Conservation (phyloP, 208 protist genomes). For the Naegleria fowleri region DNA sequence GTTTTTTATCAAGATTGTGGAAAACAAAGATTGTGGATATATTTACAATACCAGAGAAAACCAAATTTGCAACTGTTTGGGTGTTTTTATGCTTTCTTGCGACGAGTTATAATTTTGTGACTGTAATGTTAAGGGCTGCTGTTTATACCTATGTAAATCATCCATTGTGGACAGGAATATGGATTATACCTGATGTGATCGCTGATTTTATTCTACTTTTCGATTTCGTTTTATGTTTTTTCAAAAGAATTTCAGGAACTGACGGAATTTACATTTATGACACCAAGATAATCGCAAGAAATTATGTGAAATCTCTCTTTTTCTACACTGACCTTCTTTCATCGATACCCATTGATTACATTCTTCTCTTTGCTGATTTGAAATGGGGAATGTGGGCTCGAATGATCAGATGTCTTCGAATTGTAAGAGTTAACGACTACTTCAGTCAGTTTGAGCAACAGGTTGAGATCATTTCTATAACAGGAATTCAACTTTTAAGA, state of each 20-base stretch:
- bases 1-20: not conserved
- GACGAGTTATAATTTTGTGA: not conserved
- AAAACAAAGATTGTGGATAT: not conserved
- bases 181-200: not conserved
- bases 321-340: not conserved
- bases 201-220: not conserved
- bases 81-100: not conserved
- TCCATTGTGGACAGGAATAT: not conserved
- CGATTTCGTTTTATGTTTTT: not conserved
- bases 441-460: not conserved
- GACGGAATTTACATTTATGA: slow-evolving; percentile 19
- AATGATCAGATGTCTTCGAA: not conserved
- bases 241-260: not conserved
- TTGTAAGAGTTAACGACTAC: not conserved
- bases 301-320: not conserved
- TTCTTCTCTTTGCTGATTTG: not conserved
- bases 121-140: not conserved
- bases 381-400: not conserved
- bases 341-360: not conserved
- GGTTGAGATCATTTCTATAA: not conserved
- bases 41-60: not conserved
- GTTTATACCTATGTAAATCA: not conserved
- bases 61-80: not conserved
- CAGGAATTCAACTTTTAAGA: slow-evolving; percentile 27
- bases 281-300: not conserved